A percentile compares a stretch with the other conserved stretches of the same genome.
Evolutionary conservation across 1,284 basidiomycete species (phyloP).

Genomic region (Boletellus sp.): DNA sequence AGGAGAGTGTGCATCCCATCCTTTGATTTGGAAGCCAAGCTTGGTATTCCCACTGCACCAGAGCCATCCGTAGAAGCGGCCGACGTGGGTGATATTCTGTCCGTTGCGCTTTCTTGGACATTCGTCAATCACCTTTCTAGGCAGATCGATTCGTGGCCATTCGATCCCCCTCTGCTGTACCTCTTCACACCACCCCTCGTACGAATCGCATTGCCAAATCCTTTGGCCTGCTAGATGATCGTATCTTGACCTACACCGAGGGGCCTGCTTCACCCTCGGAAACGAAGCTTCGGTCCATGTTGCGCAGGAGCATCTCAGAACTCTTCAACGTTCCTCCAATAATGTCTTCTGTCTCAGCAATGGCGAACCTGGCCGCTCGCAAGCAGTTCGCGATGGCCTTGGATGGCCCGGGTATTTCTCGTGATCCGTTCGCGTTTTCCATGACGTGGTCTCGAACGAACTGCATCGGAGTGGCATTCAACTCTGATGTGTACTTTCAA

Average conservation of each 20-base stretch:
- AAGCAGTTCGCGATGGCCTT: slow-evolving; percentile 48
- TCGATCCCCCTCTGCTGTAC: slow-evolving; percentile 37
- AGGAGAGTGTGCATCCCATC: slow-evolving; percentile 32
- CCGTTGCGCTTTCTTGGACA: background rate
- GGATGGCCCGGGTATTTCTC: slow-evolving; percentile 47
- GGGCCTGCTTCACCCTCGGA: slow-evolving; percentile 25
- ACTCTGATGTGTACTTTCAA: slow-evolving; percentile 46
- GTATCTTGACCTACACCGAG: slow-evolving; percentile 40
- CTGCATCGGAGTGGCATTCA: slow-evolving; percentile 47
- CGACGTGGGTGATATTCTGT: slow-evolving; percentile 23
- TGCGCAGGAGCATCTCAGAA: slow-evolving; percentile 38
- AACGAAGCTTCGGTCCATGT: slow-evolving; percentile 33
- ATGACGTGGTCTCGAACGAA: slow-evolving; percentile 46
- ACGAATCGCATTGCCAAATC: slow-evolving; percentile 46
- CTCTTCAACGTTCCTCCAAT: slow-evolving; percentile 35
- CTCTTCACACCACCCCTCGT: slow-evolving; percentile 45
- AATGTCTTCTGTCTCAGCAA: slow-evolving; percentile 39
- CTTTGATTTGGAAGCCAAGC: slow-evolving; percentile 29
- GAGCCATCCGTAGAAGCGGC: slow-evolving; percentile 28
- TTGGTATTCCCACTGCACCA: slow-evolving; percentile 10
- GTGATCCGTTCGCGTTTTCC: slow-evolving; percentile 44
- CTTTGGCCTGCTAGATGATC: slow-evolving; percentile 46
- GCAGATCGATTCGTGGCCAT: slow-evolving; percentile 47
- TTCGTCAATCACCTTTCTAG: slow-evolving; percentile 25
- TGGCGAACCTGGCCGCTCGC: slow-evolving; percentile 40